These are phyloP conservation scores for Hypoxylon subgilvum DNA, from an alignment of 495 filamentous ascomycete species.

Conservation along the genomic window DNA sequence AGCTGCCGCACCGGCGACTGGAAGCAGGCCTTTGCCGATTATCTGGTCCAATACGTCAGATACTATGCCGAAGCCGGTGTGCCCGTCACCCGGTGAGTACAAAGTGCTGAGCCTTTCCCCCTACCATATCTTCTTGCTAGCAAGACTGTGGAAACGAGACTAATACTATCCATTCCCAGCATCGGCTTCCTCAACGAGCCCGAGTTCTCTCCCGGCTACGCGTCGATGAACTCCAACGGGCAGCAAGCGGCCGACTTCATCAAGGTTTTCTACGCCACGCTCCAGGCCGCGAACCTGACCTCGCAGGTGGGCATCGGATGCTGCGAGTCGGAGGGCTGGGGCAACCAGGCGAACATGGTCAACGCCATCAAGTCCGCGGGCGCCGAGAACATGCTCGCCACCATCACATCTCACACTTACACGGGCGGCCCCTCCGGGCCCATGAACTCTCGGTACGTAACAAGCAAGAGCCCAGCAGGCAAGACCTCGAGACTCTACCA, in stretches of 20 bases:
- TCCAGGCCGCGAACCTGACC: slow-evolving; percentile 39
- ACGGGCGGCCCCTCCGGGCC: slow-evolving; percentile 42
- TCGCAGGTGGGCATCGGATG: slow-evolving; percentile 46
- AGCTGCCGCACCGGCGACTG: slow-evolving; percentile 58
- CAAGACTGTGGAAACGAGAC: no score
- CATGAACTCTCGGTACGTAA: slow-evolving; percentile 40
- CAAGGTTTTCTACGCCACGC: slow-evolving; percentile 45
- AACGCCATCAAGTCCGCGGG: slow-evolving; percentile 43
- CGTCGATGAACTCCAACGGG: slow-evolving; percentile 46
- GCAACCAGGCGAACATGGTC: slow-evolving; percentile 49
- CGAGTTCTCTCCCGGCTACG: slow-evolving; percentile 49
- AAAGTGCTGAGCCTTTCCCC: slow-evolving; percentile 46
- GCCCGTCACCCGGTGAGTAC: slow-evolving; percentile 56
- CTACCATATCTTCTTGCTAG: slow-evolving; percentile 32
- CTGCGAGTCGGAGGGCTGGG: slow-evolving; percentile 51
- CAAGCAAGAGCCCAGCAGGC: neutral
- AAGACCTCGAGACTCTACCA: no score
- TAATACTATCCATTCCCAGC: slow-evolving; percentile 22
- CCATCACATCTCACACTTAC: slow-evolving; percentile 49
- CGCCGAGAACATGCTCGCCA: slow-evolving; percentile 41
- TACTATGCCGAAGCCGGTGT: slow-evolving; percentile 60
- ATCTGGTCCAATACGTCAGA: slow-evolving; percentile 58
- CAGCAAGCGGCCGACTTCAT: slow-evolving; percentile 51
- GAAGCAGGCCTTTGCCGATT: slow-evolving; percentile 62
- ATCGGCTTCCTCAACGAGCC: slow-evolving; percentile 51